A percentile compares a stretch with the other conserved stretches of the same genome.
Evolutionary conservation across 148 eudicot genomes (phyloP).

Genomic region (Spergularia marina): DNA sequence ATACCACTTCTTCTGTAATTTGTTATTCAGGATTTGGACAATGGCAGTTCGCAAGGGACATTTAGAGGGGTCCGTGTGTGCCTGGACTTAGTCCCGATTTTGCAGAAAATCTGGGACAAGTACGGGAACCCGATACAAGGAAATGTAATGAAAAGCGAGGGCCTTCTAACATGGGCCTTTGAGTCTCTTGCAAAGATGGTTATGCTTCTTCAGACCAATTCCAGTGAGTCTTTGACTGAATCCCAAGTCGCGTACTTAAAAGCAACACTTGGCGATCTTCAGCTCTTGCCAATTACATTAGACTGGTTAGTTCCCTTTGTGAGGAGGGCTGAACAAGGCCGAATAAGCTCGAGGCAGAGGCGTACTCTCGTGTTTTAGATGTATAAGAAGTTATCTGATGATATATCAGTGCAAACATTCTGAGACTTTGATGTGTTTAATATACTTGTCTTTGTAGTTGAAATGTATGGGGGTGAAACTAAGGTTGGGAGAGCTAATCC

Average conservation of each 20-base stretch:
- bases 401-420: too few species aligned
- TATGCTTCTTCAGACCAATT: constrained; percentile 14
- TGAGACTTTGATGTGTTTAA: too few species aligned
- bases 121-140: constrained; percentile 10
- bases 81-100: constrained; percentile 6
- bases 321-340: not conserved
- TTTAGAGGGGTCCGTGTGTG: constrained; percentile 12
- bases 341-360: too few species aligned
- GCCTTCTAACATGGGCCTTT: constrained; percentile 19
- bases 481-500: too few species aligned
- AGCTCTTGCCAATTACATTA: not conserved
- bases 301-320: constrained; percentile 13
- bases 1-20: not conserved
- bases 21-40: constrained; percentile 9
- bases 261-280: constrained; percentile 1
- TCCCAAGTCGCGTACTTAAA: constrained; percentile 5
- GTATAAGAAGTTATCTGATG: too few species aligned
- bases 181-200: constrained; percentile 21
- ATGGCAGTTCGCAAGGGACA: not conserved
- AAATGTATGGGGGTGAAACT: too few species aligned
- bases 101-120: constrained; percentile 21
- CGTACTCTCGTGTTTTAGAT: too few species aligned
- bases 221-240: not conserved
- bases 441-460: too few species aligned
- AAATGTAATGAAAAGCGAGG: not conserved